Evolutionary conservation across 768 basidiomycete species (phyloP).

Genomic region (Roridomyces roridus): DNA sequence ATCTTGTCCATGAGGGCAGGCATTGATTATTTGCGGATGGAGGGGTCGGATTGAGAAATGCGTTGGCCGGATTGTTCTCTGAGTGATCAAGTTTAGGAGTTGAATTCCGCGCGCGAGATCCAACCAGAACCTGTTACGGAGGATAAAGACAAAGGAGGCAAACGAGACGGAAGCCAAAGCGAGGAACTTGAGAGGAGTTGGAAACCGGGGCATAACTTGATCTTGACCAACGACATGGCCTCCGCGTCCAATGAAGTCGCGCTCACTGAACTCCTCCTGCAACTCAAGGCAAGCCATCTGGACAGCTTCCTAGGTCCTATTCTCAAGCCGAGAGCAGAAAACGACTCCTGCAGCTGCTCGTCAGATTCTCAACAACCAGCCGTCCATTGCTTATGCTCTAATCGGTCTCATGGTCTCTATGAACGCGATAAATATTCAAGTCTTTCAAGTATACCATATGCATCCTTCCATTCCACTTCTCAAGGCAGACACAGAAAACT

Average conservation of each 20-base stretch:
- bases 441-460: constrained; percentile 62
- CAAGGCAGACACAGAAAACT: constrained; percentile 54
- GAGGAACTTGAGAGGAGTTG: constrained; percentile 69
- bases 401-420: constrained; percentile 81
- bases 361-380: constrained; percentile 72
- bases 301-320: background rate
- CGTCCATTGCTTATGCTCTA: constrained; percentile 78
- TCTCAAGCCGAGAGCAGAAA: constrained; percentile 51
- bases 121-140: background rate
- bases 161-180: constrained; percentile 63
- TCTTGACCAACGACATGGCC: background rate
- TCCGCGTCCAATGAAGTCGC: background rate
- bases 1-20: constrained; percentile 50
- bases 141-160: constrained; percentile 59
- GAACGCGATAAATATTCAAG: constrained; percentile 75
- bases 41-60: constrained; percentile 64
- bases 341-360: constrained; percentile 74
- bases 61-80: constrained; percentile 63
- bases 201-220: constrained; percentile 41
- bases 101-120: background rate
- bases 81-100: constrained; percentile 47
- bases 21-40: constrained; percentile 49
- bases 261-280: too few relatives aligned
- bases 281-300: background rate
- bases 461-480: background rate